Conservation (phyloP, 441 rosid genomes). For the Sinapis alba region DNA sequence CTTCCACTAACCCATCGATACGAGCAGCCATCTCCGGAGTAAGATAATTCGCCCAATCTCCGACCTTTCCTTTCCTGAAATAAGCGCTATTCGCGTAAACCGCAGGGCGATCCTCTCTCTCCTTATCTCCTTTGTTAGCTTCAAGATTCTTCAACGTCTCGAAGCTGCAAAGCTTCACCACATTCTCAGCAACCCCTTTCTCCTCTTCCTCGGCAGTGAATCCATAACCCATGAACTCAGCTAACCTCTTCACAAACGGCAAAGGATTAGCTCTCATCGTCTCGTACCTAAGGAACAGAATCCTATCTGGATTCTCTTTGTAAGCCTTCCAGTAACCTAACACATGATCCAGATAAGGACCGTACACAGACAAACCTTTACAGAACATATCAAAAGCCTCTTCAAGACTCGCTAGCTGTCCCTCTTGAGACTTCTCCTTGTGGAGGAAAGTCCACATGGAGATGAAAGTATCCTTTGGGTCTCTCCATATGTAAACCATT, state of each 20-base stretch:
- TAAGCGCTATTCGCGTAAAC: slow-evolving; percentile 39
- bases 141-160: slow-evolving; percentile 43
- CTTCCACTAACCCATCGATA: slow-evolving; percentile 36
- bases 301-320: slow-evolving; percentile 22
- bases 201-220: slow-evolving; percentile 34
- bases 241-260: slow-evolving; percentile 41
- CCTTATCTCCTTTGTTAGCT: slow-evolving; percentile 40
- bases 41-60: slow-evolving; percentile 41
- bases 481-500: slow-evolving; percentile 47
- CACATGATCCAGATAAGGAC: slow-evolving; percentile 45
- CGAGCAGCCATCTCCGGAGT: slow-evolving; percentile 43
- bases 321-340: slow-evolving; percentile 38
- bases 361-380: slow-evolving; percentile 30
- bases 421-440: slow-evolving; percentile 26
- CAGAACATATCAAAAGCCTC: slow-evolving; percentile 42
- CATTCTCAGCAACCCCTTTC: slow-evolving; percentile 29
- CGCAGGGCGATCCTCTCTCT: slow-evolving; percentile 40
- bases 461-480: slow-evolving; percentile 49
- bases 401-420: slow-evolving; percentile 22
- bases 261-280: slow-evolving; percentile 38
- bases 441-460: slow-evolving; percentile 44
- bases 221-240: slow-evolving; percentile 44
- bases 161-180: slow-evolving; percentile 36
- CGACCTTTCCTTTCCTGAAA: slow-evolving; percentile 42
- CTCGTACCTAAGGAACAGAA: slow-evolving; percentile 40